Conservation (phyloP, 129 eudicot species). For the Chrysanthemum lavandulifolium region DNA sequence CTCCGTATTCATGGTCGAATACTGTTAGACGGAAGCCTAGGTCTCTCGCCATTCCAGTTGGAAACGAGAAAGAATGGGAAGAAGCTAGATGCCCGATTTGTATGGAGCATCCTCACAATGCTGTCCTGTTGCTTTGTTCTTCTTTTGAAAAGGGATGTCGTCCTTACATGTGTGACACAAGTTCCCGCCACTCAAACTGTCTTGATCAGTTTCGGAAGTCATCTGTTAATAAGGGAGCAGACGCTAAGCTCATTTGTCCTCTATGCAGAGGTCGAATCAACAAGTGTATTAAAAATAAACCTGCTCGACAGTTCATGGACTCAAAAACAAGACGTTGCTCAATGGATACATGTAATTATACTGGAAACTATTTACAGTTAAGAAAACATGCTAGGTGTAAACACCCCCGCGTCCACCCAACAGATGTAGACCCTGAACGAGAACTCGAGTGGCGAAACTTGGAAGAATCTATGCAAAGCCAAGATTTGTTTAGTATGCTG, state of each 20-base stretch:
- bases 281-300: constrained; percentile 34
- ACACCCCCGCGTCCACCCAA: constrained; percentile 45
- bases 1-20: constrained; percentile 39
- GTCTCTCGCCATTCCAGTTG: constrained; percentile 14
- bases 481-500: constrained; percentile 30
- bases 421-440: constrained; percentile 41
- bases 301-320: constrained; percentile 54
- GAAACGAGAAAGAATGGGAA: constrained; percentile 45
- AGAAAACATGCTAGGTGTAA: constrained; percentile 50
- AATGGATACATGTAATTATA: constrained; percentile 43
- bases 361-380: constrained; percentile 47
- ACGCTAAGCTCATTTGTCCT: constrained; percentile 41
- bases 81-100: constrained; percentile 61
- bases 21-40: constrained; percentile 16
- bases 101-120: constrained; percentile 68
- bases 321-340: constrained; percentile 49
- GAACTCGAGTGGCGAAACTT: constrained; percentile 36
- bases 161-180: constrained; percentile 71
- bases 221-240: constrained; percentile 3
- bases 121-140: constrained; percentile 50
- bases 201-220: constrained; percentile 52
- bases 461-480: constrained; percentile 25
- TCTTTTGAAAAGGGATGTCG: constrained; percentile 63
- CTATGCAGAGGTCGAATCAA: constrained; percentile 52
- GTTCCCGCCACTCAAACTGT: constrained; percentile 64